These are phyloP conservation scores for Phytophthora capsici DNA, from an alignment of 352 stramenopile genomes.

Conservation along the genomic window DNA sequence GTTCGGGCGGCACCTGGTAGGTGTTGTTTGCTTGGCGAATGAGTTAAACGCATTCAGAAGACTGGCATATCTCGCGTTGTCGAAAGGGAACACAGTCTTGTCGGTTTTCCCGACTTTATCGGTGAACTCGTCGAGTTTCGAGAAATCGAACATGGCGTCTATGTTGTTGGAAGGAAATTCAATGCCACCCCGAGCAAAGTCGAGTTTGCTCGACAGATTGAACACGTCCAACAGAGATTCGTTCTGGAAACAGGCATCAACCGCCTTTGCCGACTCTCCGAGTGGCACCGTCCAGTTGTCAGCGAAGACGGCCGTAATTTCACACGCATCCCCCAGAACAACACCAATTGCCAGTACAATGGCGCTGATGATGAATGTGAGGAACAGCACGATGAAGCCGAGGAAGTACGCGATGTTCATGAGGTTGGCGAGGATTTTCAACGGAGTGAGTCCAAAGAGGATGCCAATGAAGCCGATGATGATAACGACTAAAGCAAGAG, in stretches of 20 bases:
- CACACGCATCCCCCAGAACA: slow-evolving; percentile 64
- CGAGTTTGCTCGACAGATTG: slow-evolving; percentile 56
- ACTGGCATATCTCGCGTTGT: slow-evolving; percentile 5
- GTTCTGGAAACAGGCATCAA: slow-evolving; percentile 74
- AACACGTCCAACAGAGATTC: slow-evolving; percentile 66
- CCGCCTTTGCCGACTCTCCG: slow-evolving; percentile 48
- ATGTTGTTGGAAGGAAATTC: slow-evolving; percentile 52
- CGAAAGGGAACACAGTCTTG: slow-evolving; percentile 34
- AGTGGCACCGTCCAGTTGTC: slow-evolving; percentile 66
- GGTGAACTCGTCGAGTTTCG: slow-evolving; percentile 42
- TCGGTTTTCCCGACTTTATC: slow-evolving; percentile 7
- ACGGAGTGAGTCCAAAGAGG: slow-evolving; percentile 65
- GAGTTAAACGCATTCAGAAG: slow-evolving; percentile 34
- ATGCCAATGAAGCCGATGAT: slow-evolving; percentile 66
- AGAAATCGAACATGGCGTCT: slow-evolving; percentile 54
- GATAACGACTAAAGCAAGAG: slow-evolving; percentile 56
- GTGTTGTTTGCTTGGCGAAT: slow-evolving; percentile 26
- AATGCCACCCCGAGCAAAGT: slow-evolving; percentile 67
- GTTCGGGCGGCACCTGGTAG: slow-evolving; percentile 5
- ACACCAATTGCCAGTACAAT: slow-evolving; percentile 65
- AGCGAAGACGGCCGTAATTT: slow-evolving; percentile 53
- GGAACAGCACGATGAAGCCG: slow-evolving; percentile 66
- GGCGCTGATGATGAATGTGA: slow-evolving; percentile 67
- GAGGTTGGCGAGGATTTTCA: slow-evolving; percentile 69
- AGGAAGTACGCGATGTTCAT: slow-evolving; percentile 80